phyloP scores from a whole-genome alignment of 495 filamentous ascomycete genomes.

The Penicillium robsamsonii region DNA sequence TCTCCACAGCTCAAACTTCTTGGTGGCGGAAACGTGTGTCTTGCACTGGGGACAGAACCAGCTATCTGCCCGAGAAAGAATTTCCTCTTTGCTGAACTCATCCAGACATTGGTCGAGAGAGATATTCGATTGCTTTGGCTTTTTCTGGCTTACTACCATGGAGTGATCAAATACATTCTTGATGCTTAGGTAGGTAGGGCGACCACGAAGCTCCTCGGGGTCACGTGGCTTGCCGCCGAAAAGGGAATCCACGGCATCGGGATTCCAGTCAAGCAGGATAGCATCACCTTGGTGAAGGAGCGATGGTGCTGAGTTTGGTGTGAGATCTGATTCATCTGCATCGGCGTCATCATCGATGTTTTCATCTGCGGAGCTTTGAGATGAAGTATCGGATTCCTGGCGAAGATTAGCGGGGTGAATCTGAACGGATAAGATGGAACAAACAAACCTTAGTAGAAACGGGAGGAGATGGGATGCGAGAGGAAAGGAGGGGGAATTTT shows the following conservation, averaged over 20 bases:
- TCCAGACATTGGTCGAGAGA: constrained; percentile 85
- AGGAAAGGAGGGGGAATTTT: constrained; percentile 54
- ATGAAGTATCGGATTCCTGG: constrained; percentile 3
- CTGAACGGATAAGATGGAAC: not conserved
- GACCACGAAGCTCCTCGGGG: constrained; percentile 47
- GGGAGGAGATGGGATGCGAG: constrained; percentile 37
- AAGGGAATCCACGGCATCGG: constrained; percentile 61
- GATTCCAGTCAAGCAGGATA: constrained; percentile 80
- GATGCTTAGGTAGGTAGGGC: constrained; percentile 51
- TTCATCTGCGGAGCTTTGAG: constrained; percentile 14
- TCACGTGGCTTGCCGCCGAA: constrained; percentile 56
- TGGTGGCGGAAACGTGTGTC: constrained; percentile 83
- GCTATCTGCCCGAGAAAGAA: constrained; percentile 87
- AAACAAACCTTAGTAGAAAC: constrained; percentile 20
- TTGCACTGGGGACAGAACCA: constrained; percentile 98
- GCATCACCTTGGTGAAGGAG: constrained; percentile 75
- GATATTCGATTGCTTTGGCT: constrained; percentile 53
- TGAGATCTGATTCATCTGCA: constrained; percentile 15
- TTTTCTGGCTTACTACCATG: constrained; percentile 56
- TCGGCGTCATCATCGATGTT: constrained; percentile 17
- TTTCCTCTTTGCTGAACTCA: constrained; percentile 88
- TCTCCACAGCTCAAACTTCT: constrained; percentile 97
- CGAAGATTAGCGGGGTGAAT: not conserved
- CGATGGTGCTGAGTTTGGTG: constrained; percentile 22
- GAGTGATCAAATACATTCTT: constrained; percentile 58